Evolutionary conservation across 176 grass and related monocot genomes (phyloP).

Genomic region (Olyra latifolia): DNA sequence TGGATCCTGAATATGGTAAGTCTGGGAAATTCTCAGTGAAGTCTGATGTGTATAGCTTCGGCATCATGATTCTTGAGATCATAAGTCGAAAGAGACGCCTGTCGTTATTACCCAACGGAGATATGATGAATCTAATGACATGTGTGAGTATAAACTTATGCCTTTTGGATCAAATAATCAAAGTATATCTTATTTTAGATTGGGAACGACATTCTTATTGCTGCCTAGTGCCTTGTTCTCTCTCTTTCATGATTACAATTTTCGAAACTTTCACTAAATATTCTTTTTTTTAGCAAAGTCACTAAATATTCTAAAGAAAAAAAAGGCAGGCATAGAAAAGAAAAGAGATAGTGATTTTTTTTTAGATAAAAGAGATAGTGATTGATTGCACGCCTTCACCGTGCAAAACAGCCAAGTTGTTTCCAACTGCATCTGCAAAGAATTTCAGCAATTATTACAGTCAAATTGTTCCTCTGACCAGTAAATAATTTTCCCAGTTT

Average conservation of each 20-base stretch:
- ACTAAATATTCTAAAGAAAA: not conserved
- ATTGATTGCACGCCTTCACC: not conserved
- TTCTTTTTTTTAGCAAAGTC: no score
- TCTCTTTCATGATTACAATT: not conserved
- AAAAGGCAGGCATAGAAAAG: not conserved
- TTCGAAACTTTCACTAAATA: not conserved
- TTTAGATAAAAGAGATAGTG: not conserved
- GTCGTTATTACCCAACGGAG: not conserved
- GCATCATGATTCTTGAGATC: slow-evolving; percentile 30
- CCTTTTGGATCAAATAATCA: not conserved
- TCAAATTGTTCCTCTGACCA: no score
- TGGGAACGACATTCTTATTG: not conserved
- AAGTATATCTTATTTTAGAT: not conserved
- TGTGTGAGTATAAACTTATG: not conserved
- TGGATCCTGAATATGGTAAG: slow-evolving; percentile 14
- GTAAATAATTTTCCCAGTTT: not conserved
- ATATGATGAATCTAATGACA: not conserved
- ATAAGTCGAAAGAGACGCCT: not conserved
- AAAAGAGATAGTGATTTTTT: not conserved
- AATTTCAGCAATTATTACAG: no score
- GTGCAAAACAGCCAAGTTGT: not conserved
- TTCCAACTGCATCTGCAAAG: no score
- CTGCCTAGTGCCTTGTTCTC: not conserved
- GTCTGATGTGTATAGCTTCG: slow-evolving; percentile 29
- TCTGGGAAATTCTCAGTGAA: slow-evolving; percentile 22